Evolutionary conservation across 257 asterid species (phyloP), one percentile per base, ranked within the genome.

Genomic region (Coffea canephora): DNA sequence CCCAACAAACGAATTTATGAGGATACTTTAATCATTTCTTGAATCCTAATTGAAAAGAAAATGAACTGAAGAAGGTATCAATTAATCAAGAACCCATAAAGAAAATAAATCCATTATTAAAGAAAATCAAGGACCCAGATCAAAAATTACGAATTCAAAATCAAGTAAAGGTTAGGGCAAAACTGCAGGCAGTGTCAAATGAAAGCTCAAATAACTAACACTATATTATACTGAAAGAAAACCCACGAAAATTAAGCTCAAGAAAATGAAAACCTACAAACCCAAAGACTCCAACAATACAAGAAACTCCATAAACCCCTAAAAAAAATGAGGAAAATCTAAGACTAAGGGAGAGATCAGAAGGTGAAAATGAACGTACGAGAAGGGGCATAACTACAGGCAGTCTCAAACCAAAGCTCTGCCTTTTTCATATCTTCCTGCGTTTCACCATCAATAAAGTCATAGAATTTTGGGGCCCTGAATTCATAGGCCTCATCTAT

Each of bases 401-500:
- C 82, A 4, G 79, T 78, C 49, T 90, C 91, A 73, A 96, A 96
- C 99, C 99, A 96, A 74, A 89, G 89, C 87, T 94, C 98, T 21
- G 99, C 97, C 80, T 78, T 83, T 0, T 86, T 88, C 39, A 78
- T 87, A 48, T 96, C 97, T 0, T 85, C 90, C 43, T 74, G 91
- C 0, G 91, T 86, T 89, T 96, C 99, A 21, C 85, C 96, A 5
- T 25, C 55, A n/a, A 89, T 80, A 77, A 96, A 96, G 83, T 94
- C 94, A 70, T 86, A 90, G 77, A 88, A 96, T 64, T 83, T 82
- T 0, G 98, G 99, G 0, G 99, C 99, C 9, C 92, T 88, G 84
- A 91, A 96, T 89, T 94, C 99, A 66, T 92, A 94, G 1, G 78
- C 88, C 79, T 87, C 89, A 50, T 96, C 99, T 77, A 94, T 83